Conservation (phyloP, 1,284 basidiomycete species). For the Fistulinella staudtii region DNA sequence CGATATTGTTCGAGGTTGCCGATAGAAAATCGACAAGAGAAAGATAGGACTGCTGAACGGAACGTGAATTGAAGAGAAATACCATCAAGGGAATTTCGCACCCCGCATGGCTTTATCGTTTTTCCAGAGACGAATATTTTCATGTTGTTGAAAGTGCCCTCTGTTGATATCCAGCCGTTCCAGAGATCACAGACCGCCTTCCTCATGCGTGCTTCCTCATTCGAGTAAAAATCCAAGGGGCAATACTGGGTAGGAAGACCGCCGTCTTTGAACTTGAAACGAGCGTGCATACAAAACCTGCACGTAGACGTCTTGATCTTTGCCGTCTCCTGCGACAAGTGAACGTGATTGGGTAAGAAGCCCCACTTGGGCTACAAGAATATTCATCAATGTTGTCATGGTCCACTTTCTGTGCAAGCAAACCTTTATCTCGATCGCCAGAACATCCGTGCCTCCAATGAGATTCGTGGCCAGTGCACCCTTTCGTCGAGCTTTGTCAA, state of each 20-base stretch:
- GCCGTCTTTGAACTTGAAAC: conserved; percentile 43
- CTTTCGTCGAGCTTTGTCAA: conserved; percentile 53
- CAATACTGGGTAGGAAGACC: conserved; percentile 61
- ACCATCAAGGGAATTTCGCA: conserved; percentile 33
- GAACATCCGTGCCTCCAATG: conserved; percentile 49
- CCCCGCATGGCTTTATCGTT: conserved; percentile 56
- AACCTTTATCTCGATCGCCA: conserved; percentile 88
- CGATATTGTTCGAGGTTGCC: conserved; percentile 22
- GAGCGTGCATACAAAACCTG: conserved; percentile 86
- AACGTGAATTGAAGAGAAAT: not conserved
- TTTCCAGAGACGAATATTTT: conserved; percentile 70
- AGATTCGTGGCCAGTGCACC: conserved; percentile 75
- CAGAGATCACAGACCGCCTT: conserved; percentile 72
- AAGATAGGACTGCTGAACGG: conserved; percentile 7
- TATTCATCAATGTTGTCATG: not conserved
- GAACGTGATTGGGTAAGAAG: conserved; percentile 65
- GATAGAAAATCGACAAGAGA: conserved; percentile 19
- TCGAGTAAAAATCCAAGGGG: conserved; percentile 84
- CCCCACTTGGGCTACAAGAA: conserved; percentile 87
- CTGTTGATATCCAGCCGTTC: conserved; percentile 61
- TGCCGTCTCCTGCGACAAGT: conserved; percentile 56
- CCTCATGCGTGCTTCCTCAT: conserved; percentile 50
- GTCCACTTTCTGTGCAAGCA: not conserved
- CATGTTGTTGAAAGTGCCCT: conserved; percentile 74
- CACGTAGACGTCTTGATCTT: conserved; percentile 68